Percentiles rank a stretch among this genome's conserved stretches.
These are phyloP conservation scores for Elongisporangium anandrum DNA, from an alignment of 352 stramenopile genomes.

Conservation along the genomic window DNA sequence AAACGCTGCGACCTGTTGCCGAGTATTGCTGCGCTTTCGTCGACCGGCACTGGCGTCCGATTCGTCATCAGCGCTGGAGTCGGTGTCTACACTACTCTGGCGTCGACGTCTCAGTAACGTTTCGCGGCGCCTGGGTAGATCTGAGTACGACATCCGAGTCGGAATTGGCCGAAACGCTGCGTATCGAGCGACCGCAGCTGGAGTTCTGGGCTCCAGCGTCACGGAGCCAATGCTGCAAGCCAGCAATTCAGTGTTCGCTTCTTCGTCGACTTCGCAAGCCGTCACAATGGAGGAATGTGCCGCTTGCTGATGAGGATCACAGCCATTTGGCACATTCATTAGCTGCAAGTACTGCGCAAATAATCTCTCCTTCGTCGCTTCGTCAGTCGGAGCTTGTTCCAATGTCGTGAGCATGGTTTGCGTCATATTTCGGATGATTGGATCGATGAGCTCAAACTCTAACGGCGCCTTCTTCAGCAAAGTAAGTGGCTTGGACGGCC, in stretches of 20 bases:
- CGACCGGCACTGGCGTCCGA: constrained; percentile 43
- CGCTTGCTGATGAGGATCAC: too few relatives aligned
- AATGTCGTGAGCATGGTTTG: neutral
- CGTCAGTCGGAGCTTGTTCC: neutral
- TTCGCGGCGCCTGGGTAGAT: constrained; percentile 3
- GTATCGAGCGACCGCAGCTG: neutral
- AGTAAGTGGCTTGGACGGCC: neutral
- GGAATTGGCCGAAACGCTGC: neutral
- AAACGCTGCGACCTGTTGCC: neutral
- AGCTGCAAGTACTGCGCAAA: neutral
- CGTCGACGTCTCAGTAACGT: constrained; percentile 38
- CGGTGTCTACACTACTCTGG: constrained; percentile 50
- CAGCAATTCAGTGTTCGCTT: constrained; percentile 42
- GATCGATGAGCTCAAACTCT: neutral
- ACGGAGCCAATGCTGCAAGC: constrained; percentile 49
- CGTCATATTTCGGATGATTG: neutral
- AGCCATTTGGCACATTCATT: too few relatives aligned
- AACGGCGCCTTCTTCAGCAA: neutral
- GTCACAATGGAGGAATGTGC: too few relatives aligned
- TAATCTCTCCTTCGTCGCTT: neutral
- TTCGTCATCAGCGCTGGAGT: constrained; percentile 52
- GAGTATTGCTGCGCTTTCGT: constrained; percentile 67
- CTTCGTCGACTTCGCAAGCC: constrained; percentile 11
- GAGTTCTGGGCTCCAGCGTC: constrained; percentile 13
- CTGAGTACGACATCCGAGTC: constrained; percentile 15